Conservation (phyloP, 2,329 filamentous ascomycete genomes). For the Dothistroma pini region DNA sequence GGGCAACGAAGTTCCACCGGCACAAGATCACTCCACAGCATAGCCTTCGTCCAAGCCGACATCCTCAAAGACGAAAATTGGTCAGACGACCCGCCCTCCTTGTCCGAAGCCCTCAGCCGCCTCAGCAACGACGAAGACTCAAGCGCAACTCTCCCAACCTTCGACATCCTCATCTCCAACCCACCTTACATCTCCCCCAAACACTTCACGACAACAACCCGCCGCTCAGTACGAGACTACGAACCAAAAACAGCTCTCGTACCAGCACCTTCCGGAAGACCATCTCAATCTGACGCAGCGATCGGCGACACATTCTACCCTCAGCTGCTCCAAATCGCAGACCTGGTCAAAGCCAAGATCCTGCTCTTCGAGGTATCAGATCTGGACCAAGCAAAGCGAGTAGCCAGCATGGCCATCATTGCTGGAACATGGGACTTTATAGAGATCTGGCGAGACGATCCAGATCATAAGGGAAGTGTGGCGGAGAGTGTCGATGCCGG, state of each 20-base stretch:
- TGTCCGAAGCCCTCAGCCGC: slow-evolving; percentile 15
- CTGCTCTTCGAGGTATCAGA: slow-evolving; percentile 71
- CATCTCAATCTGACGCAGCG: slow-evolving; percentile 21
- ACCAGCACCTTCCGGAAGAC: slow-evolving; percentile 39
- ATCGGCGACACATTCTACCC: slow-evolving; percentile 63
- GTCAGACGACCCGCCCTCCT: slow-evolving; percentile 7
- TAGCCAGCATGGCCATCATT: slow-evolving; percentile 51
- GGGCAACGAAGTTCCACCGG: neutral
- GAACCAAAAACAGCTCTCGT: slow-evolving; percentile 82
- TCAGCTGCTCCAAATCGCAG: slow-evolving; percentile 57
- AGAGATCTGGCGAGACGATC: slow-evolving; percentile 72
- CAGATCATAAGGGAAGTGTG: slow-evolving; percentile 25
- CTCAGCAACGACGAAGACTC: slow-evolving; percentile 3
- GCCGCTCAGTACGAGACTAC: slow-evolving; percentile 71
- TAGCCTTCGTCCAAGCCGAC: slow-evolving; percentile 36
- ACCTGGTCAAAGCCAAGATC: slow-evolving; percentile 49
- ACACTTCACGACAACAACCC: slow-evolving; percentile 61
- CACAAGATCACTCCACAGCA: slow-evolving; percentile 19
- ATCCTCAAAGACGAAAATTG: slow-evolving; percentile 21
- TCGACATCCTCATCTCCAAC: slow-evolving; percentile 74
- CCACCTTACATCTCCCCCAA: slow-evolving; percentile 80
- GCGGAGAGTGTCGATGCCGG: slow-evolving; percentile 26
- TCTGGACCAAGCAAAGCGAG: slow-evolving; percentile 61
- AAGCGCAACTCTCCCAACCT: slow-evolving; percentile 1
- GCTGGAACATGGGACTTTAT: slow-evolving; percentile 39